Conservation (phyloP, 148 eudicot species). For the Amaranthus cruentus region DNA sequence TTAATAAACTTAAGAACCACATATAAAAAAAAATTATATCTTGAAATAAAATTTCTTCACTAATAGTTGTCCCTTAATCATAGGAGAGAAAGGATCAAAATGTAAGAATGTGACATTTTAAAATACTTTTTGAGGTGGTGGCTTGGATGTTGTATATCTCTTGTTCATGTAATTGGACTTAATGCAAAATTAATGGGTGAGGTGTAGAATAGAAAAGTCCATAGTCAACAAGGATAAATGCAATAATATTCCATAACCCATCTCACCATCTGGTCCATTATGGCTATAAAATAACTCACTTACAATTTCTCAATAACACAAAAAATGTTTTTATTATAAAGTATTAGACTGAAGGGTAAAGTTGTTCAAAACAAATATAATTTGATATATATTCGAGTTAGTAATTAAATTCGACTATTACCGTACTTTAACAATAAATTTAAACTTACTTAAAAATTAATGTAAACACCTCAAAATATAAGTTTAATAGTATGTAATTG, state of each 20-base stretch:
- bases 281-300: background rate
- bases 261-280: conserved; percentile 6
- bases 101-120: no score
- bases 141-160: no score
- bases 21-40: no score
- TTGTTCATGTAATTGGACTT: no score
- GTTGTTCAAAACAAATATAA: no score
- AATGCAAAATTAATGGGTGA: background rate
- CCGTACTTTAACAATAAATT: background rate
- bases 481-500: background rate
- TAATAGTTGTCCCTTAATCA: no score
- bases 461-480: background rate
- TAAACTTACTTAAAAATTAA: background rate
- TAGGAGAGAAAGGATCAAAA: no score
- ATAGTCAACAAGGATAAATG: conserved; percentile 3
- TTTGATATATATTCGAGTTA: no score
- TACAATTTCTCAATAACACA: background rate
- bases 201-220: background rate
- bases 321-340: background rate
- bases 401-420: no score
- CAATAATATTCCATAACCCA: conserved; percentile 4
- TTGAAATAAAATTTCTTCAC: no score
- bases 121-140: no score
- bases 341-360: background rate
- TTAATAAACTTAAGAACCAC: no score